Base-by-base conservation (phyloP, 2,329 filamentous ascomycete species). In the Neofusicoccum kwambonambiense region DNA sequence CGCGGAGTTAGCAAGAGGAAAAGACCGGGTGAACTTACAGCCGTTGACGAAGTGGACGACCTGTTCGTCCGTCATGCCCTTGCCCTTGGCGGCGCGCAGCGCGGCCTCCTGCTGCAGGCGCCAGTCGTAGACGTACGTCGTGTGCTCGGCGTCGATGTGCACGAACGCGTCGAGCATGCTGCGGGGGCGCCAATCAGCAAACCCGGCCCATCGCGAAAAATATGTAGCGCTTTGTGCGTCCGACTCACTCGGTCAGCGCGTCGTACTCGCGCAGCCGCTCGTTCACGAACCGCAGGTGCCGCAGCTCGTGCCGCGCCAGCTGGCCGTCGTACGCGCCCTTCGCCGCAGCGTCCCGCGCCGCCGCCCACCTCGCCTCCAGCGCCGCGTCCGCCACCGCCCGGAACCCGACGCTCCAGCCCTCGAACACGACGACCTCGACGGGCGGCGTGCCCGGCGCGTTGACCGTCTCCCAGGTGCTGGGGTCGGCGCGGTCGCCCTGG, bases 321-420 rank as follows among this genome's bases (percentile, higher is more conserved):
- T 81, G 79, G 0, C 83, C 82, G 17, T 74, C 68, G 71, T 85
- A 84, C 3, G 82, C 64, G 6, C 84, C 76, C 19, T 62, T 62
- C 54, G 65, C 22, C 76, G 82, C 65, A 68, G 76, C 70, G 82
- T 81, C 56, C 76, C 86, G 74, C 75, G 86, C 76, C 74, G 83
- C 69, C 57, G 80, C 77, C 75, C 86, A 86, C 67, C 83, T 84
- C 73, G 81, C 80, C 69, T 82, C 82, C 3, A 87, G 75, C 34
- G 83, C 81, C 3, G 86, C 75, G 4, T 84, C 81, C n/a, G 79
- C 70, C 12, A 93, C 76, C 0, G 89, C 77, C 5, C 88, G 87
- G 78, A 97, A 97, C 2, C 92, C 93, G 12, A 96, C 87, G 75
- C 90, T 95, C 93, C 93, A 97, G 17, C 93, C 93, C 76, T 97